These are phyloP conservation scores for Chalciporus chontae DNA, from an alignment of 768 basidiomycete genomes.

Conservation along the genomic window DNA sequence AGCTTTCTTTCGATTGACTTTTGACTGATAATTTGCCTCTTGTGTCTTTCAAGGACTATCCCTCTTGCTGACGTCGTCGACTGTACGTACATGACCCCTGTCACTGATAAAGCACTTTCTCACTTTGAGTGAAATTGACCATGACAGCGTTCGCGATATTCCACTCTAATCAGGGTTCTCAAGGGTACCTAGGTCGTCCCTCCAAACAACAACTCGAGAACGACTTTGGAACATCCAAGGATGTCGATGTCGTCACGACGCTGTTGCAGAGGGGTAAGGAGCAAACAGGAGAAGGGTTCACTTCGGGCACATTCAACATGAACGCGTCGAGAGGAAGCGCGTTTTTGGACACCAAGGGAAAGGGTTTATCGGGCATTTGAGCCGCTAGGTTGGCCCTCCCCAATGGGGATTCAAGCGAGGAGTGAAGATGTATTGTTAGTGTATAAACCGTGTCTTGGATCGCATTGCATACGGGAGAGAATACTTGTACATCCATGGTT, in stretches of 20 bases:
- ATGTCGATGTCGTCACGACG: slow-evolving; percentile 55
- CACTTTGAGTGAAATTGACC: neutral
- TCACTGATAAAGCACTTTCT: neutral
- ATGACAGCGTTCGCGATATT: slow-evolving; percentile 66
- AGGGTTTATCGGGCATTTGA: slow-evolving; percentile 36
- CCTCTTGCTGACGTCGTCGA: slow-evolving; percentile 78
- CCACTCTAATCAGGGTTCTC: slow-evolving; percentile 66
- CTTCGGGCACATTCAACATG: slow-evolving; percentile 11
- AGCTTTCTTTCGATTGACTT: neutral
- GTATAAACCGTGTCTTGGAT: neutral
- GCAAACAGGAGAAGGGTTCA: slow-evolving; percentile 49
- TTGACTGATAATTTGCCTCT: slow-evolving; percentile 11
- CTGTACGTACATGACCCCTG: slow-evolving; percentile 44
- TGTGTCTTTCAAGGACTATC: slow-evolving; percentile 47
- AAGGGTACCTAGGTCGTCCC: slow-evolving; percentile 69
- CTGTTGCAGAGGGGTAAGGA: slow-evolving; percentile 65
- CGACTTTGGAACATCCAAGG: slow-evolving; percentile 61
- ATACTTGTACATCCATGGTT: neutral
- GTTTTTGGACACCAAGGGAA: slow-evolving; percentile 40
- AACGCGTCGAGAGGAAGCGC: slow-evolving; percentile 34
- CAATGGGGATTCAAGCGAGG: neutral
- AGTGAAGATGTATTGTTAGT: slow-evolving; percentile 17
- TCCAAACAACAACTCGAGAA: slow-evolving; percentile 85
- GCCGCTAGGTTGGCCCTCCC: neutral
- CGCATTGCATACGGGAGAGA: neutral